phyloP scores from a whole-genome alignment of 2,329 filamentous ascomycete genomes.

The Fusarium nematophilum region DNA sequence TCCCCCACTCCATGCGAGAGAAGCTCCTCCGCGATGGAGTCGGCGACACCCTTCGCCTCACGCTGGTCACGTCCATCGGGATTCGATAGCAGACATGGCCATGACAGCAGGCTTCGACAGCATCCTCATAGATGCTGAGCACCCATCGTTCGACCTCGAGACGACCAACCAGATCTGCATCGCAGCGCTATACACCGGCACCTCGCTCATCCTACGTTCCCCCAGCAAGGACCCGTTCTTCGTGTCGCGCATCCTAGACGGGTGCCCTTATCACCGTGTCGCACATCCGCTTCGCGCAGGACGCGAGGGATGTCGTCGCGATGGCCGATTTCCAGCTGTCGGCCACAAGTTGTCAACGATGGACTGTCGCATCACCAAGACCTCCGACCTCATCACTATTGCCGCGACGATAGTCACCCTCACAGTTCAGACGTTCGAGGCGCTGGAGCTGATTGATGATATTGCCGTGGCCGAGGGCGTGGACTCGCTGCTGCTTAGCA shows the following conservation, averaged over 20 bases:
- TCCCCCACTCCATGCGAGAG: conserved; percentile 43
- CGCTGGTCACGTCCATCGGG: conserved; percentile 45
- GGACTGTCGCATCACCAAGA: conserved; percentile 37
- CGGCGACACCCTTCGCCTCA: conserved; percentile 46
- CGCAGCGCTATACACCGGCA: conserved; percentile 44
- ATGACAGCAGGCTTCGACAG: conserved; percentile 49
- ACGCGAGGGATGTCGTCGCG: conserved; percentile 42
- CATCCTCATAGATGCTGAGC: conserved; percentile 54
- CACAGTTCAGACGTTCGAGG: conserved; percentile 46
- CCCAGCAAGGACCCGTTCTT: conserved; percentile 43
- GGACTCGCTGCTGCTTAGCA: conserved; percentile 56
- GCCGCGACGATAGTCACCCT: conserved; percentile 41
- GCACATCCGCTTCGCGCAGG: conserved; percentile 39
- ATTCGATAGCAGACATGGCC: conserved; percentile 50
- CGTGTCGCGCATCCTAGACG: conserved; percentile 42
- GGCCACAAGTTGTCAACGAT: conserved; percentile 39
- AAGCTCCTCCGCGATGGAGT: conserved; percentile 42
- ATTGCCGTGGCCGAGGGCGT: conserved; percentile 53
- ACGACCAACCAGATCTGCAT: conserved; percentile 48
- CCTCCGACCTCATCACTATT: conserved; percentile 35
- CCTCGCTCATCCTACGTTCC: conserved; percentile 42
- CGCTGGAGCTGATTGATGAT: conserved; percentile 43
- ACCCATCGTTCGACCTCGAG: conserved; percentile 49
- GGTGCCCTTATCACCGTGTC: conserved; percentile 43
- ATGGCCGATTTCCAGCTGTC: conserved; percentile 44